A percentile compares a stretch with the other conserved stretches of the same genome.
Conservation (phyloP, 2,329 filamentous ascomycete species). For the Didymella pomorum region DNA sequence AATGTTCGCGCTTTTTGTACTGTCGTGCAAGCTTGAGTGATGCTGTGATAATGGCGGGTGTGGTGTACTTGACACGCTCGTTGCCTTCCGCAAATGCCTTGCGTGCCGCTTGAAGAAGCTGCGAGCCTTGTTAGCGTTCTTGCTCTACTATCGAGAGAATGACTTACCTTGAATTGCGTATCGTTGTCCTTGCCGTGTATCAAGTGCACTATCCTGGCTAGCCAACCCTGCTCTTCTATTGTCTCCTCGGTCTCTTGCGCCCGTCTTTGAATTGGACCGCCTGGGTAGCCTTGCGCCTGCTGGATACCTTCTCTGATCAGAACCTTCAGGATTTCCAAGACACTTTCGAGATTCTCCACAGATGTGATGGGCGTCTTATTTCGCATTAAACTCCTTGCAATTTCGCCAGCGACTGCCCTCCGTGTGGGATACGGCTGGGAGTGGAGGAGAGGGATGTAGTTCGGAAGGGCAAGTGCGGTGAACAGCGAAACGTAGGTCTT, state of each 20-base stretch:
- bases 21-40: slow-evolving; percentile 87
- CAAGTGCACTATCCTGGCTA: slow-evolving; percentile 90
- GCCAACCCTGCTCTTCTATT: slow-evolving; percentile 96
- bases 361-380: slow-evolving; percentile 83
- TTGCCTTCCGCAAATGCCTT: slow-evolving; percentile 92
- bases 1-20: slow-evolving; percentile 91
- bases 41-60: slow-evolving; percentile 87
- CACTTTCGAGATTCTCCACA: slow-evolving; percentile 81
- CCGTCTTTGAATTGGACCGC: slow-evolving; percentile 75
- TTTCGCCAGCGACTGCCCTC: slow-evolving; percentile 87
- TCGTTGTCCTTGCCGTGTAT: slow-evolving; percentile 86
- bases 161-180: slow-evolving; percentile 79
- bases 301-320: slow-evolving; percentile 93
- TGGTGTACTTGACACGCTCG: slow-evolving; percentile 95
- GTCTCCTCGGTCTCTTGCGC: slow-evolving; percentile 93
- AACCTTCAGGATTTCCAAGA: slow-evolving; percentile 87
- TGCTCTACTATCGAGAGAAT: neutral
- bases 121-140: slow-evolving; percentile 25
- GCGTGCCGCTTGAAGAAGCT: slow-evolving; percentile 83
- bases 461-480: slow-evolving; percentile 91
- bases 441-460: slow-evolving; percentile 87
- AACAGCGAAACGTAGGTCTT: slow-evolving; percentile 93
- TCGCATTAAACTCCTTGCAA: slow-evolving; percentile 81
- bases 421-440: slow-evolving; percentile 93
- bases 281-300: slow-evolving; percentile 80